phyloP scores from a whole-genome alignment of 805 yeast species.

The Saturnispora galanensis region DNA sequence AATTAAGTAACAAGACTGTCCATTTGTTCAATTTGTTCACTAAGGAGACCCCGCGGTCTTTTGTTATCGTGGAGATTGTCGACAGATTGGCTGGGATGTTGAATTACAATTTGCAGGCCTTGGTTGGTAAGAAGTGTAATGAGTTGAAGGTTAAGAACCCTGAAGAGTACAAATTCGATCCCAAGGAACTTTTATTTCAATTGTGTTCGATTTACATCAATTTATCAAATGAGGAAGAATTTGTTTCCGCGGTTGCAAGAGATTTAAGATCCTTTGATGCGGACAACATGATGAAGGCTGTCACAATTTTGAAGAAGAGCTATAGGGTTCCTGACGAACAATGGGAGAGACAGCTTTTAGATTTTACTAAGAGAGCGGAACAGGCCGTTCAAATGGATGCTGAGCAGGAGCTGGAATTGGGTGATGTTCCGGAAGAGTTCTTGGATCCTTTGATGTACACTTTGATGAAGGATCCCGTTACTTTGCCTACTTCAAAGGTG shows the following conservation, averaged over 20 bases:
- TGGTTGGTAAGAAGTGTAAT: constrained; percentile 92
- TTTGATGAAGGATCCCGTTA: constrained; percentile 92
- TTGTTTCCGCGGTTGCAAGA: constrained; percentile 71
- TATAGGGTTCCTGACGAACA: constrained; percentile 40
- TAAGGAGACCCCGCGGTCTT: constrained; percentile 75
- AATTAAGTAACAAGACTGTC: constrained; percentile 75
- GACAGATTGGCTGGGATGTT: constrained; percentile 94
- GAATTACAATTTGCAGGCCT: constrained; percentile 80
- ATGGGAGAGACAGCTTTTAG: constrained; percentile 39
- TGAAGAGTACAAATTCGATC: constrained; percentile 72
- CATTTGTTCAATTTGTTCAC: constrained; percentile 74
- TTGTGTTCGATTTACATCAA: constrained; percentile 70
- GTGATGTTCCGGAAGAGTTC: constrained; percentile 93
- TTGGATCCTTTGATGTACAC: constrained; percentile 96
- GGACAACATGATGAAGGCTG: constrained; percentile 61
- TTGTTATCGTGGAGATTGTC: constrained; percentile 80
- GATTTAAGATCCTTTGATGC: constrained; percentile 85
- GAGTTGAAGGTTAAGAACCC: constrained; percentile 81
- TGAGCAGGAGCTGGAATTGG: constrained; percentile 77
- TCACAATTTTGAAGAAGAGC: constrained; percentile 45
- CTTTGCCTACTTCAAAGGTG: constrained; percentile 77
- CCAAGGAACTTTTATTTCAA: constrained; percentile 57
- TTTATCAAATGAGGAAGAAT: constrained; percentile 52
- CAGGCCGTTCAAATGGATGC: constrained; percentile 51
- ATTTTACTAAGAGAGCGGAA: constrained; percentile 62